Conservation (phyloP, 2,329 filamentous ascomycete genomes). For the Aspergillus caelatus region DNA sequence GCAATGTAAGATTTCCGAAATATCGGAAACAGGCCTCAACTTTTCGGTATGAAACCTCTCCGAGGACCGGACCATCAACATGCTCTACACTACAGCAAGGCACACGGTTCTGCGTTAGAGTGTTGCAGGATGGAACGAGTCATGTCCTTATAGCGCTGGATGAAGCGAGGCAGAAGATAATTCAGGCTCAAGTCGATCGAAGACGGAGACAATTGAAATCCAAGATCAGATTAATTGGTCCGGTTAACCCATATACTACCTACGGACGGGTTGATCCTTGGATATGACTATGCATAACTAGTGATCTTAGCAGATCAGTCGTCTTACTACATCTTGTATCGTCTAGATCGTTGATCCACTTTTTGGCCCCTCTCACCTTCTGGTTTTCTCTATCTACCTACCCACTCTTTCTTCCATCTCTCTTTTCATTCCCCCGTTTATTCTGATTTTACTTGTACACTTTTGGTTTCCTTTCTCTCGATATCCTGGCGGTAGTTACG, state of each 20-base stretch:
- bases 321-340: neutral
- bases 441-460: neutral
- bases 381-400: neutral
- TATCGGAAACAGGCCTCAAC: slow-evolving; percentile 15
- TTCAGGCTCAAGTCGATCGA: slow-evolving; percentile 37
- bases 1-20: slow-evolving; percentile 25
- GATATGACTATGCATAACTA: slow-evolving; percentile 23
- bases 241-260: slow-evolving; percentile 34
- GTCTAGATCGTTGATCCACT: neutral
- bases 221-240: slow-evolving; percentile 44
- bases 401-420: neutral
- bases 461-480: neutral
- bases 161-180: slow-evolving; percentile 38
- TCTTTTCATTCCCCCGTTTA: neutral
- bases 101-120: slow-evolving; percentile 28
- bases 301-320: neutral
- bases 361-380: neutral
- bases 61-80: slow-evolving; percentile 17
- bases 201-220: slow-evolving; percentile 42
- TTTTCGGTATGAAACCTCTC: slow-evolving; percentile 1
- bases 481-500: slow-evolving; percentile 3
- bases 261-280: slow-evolving; percentile 31
- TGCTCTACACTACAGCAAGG: slow-evolving; percentile 28
- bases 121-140: slow-evolving; percentile 29
- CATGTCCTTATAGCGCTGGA: slow-evolving; percentile 33